Base-by-base conservation (phyloP, 805 yeast genomes). In the Lipomyces starkeyi region DNA sequence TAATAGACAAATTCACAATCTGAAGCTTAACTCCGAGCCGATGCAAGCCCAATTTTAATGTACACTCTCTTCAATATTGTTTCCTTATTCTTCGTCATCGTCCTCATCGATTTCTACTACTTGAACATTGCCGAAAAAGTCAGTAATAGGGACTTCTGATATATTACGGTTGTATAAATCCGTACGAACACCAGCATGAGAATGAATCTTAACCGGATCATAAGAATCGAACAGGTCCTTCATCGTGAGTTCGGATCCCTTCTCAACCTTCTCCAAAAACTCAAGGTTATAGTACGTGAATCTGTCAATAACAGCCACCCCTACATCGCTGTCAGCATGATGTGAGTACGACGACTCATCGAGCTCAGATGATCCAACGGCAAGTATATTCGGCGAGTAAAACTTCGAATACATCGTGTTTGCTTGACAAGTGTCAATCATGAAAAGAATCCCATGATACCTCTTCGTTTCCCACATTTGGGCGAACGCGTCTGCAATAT, bases 381-480 rank as follows among this genome's bases (percentile, higher is more conserved):
- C 91, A 62, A 95, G 79, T 58, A 95, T 87, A 77, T 95, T 93
- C 43, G 99, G 98, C 9, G 97, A 90, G 77, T 92, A 93, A 76
- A 94, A 88, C 75, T 90, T 86, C 66, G 96, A 89, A 80, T 90
- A 95, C 99, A 95, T 94, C 17, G 99, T 92, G 79, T 94, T 95
- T 32, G 99, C 99, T 82, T 95, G 99, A 77, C 99, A 95, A 0
- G 99, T 95, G 78, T 95, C 99, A 71, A 95, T 90, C 98, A 95
- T 95, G 80, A 95, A 95, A 76, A 95, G 87, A 43, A 95, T 91
- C 81, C 95, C 98, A 74, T 93, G 93, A 81, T 95, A 95, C 65
- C 99, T 84, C 73, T 91, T 90, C 85, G 93, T 93, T 77, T 94
- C 97, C 81, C 91, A 87, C 99, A 95, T 95, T 78, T 95, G 98